phyloP scores from a whole-genome alignment of 139 green algal species.

The Chlorella vulgaris region DNA sequence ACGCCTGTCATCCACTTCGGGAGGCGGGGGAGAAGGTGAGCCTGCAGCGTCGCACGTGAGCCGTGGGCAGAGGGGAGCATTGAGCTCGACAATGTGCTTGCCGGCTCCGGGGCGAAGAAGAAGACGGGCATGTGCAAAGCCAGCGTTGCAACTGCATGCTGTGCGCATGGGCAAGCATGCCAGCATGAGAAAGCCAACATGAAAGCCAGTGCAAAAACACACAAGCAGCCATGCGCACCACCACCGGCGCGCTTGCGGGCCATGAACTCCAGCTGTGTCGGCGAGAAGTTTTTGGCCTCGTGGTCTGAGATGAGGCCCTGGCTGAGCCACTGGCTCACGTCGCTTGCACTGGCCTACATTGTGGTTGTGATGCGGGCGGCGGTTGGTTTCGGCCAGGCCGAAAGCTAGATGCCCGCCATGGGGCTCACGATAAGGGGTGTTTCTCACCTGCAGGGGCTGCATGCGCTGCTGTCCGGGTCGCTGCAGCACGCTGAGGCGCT shows the following conservation, averaged over 20 bases:
- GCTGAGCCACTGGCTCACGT: background rate
- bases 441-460: background rate
- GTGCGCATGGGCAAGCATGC: no score
- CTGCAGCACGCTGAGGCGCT: background rate
- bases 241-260: conserved; percentile 5
- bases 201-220: no score
- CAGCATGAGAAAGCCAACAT: no score
- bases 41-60: background rate
- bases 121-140: no score
- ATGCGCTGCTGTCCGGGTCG: background rate
- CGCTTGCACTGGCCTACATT: background rate
- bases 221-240: no score
- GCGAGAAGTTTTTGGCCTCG: background rate
- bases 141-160: no score
- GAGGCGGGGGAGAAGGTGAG: background rate
- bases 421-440: background rate
- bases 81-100: no score
- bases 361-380: background rate
- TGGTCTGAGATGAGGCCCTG: background rate
- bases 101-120: no score
- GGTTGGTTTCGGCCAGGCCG: background rate
- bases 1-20: background rate
- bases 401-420: background rate
- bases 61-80: background rate
- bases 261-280: conserved; percentile 1